These are phyloP conservation scores for Globisporangium perplexum DNA, from an alignment of 352 stramenopile species.

Conservation along the genomic window DNA sequence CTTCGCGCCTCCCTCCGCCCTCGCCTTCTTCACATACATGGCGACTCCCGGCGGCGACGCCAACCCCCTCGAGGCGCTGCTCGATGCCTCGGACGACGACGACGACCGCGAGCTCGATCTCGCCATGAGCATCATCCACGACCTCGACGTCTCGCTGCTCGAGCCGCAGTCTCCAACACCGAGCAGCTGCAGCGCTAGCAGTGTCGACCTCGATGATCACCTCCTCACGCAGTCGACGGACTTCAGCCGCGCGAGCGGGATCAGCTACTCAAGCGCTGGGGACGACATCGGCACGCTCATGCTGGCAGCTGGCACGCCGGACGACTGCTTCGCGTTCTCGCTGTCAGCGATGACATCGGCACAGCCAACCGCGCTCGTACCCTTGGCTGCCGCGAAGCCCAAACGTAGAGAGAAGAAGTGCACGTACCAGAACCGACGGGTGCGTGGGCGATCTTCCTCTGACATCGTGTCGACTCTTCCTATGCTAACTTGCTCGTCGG, in stretches of 20 bases:
- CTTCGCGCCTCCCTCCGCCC: no score
- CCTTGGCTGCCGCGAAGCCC: neutral
- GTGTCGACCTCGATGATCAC: neutral
- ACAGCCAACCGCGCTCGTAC: neutral
- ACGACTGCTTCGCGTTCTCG: neutral
- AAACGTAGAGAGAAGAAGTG: conserved; percentile 8
- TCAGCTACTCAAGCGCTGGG: no score
- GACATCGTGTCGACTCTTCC: neutral
- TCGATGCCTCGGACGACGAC: conserved; percentile 1
- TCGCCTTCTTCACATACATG: neutral
- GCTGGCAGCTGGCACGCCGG: no score
- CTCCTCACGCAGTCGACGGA: neutral
- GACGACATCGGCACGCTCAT: no score
- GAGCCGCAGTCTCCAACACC: neutral
- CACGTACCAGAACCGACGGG: conserved; percentile 14
- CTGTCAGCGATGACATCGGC: neutral
- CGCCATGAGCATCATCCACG: conserved; percentile 12
- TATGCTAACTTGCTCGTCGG: neutral
- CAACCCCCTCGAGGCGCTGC: conserved; percentile 1
- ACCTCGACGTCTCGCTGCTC: conserved; percentile 10
- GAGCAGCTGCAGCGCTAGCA: neutral
- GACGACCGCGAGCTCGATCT: conserved; percentile 8
- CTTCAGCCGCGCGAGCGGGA: no score
- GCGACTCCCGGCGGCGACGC: neutral
- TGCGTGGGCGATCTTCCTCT: neutral